These are phyloP conservation scores for Aurantiochytrium sp. DNA, from an alignment of 108 stramenopile species.

Conservation along the genomic window DNA sequence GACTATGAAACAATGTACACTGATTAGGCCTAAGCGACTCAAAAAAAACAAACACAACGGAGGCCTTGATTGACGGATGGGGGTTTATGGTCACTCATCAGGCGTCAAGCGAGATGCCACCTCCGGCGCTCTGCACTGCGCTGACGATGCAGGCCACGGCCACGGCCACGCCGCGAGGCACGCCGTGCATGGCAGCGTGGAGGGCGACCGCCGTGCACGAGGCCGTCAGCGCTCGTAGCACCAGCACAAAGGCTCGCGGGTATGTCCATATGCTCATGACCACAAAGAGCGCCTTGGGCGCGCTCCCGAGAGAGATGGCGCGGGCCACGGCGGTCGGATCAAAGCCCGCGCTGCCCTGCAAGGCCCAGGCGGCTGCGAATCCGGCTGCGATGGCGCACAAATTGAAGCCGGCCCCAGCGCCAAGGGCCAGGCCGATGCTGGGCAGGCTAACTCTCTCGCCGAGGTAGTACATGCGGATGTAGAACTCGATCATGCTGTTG, in stretches of 20 bases:
- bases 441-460: no score
- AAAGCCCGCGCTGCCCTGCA: background rate
- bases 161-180: background rate
- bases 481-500: slow-evolving; percentile 13
- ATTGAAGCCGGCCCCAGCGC: no score
- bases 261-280: slow-evolving; percentile 29
- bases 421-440: background rate
- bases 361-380: no score
- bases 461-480: slow-evolving; percentile 1
- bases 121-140: background rate
- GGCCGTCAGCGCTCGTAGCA: background rate
- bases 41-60: no score
- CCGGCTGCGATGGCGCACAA: no score
- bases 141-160: background rate
- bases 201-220: background rate
- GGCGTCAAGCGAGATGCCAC: background rate
- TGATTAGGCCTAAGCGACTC: no score
- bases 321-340: background rate
- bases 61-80: no score
- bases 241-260: background rate
- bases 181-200: background rate
- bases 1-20: no score
- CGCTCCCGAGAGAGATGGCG: background rate
- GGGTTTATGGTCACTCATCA: no score
- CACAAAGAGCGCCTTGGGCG: background rate